Percentiles rank a stretch among this genome's conserved stretches.
Evolutionary conservation across 2,329 filamentous ascomycete genomes (phyloP).

Genomic region (Fonsecaea pedrosoi): DNA sequence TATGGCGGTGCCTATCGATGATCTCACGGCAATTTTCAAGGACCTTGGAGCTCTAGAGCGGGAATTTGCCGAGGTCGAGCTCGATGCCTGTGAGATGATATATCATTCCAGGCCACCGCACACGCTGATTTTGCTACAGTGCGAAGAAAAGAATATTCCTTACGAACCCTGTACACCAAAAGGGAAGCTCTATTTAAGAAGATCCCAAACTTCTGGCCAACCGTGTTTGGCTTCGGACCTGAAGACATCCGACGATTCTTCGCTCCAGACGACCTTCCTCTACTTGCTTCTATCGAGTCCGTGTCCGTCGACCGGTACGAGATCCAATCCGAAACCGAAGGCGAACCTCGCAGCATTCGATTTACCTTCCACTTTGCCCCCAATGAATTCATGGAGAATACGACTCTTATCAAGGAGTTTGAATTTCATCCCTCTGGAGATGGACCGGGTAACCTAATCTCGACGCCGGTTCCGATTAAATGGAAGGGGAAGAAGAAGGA

Average conservation of each 20-base stretch:
- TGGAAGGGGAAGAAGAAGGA: constrained; percentile 88
- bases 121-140: constrained; percentile 27
- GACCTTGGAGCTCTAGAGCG: constrained; percentile 80
- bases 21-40: constrained; percentile 45
- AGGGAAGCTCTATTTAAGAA: constrained; percentile 72
- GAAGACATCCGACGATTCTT: constrained; percentile 87
- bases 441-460: constrained; percentile 77
- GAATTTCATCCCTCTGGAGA: constrained; percentile 67
- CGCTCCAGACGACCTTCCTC: constrained; percentile 75
- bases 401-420: constrained; percentile 86
- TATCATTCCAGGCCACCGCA: not conserved
- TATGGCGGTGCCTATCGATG: constrained; percentile 35
- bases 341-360: constrained; percentile 79
- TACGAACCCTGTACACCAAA: constrained; percentile 73
- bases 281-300: constrained; percentile 72
- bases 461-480: constrained; percentile 83
- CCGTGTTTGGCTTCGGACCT: constrained; percentile 87
- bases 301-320: constrained; percentile 82
- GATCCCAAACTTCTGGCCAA: constrained; percentile 92
- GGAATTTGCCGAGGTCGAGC: constrained; percentile 82
- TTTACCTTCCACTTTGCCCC: constrained; percentile 79
- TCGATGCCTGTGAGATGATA: constrained; percentile 73
- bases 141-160: constrained; percentile 34
- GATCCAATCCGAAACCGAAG: constrained; percentile 64
- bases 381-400: constrained; percentile 83